Conservation (phyloP, 2,329 filamentous ascomycete species). For the Fusarium paranaense region DNA sequence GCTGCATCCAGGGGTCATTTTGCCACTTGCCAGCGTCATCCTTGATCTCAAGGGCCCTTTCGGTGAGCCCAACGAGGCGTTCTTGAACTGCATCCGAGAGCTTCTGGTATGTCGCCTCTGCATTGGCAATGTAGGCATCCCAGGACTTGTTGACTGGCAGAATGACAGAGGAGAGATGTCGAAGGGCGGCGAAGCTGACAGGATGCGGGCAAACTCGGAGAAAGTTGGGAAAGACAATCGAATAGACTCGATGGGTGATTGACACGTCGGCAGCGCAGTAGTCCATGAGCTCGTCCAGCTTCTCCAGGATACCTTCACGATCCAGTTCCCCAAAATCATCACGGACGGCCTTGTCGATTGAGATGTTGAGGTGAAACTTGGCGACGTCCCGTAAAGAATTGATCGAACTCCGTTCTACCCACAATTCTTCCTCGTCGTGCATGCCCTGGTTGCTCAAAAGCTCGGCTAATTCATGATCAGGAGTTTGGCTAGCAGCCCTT, state of each 20-base stretch:
- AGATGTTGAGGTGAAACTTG: constrained; percentile 92
- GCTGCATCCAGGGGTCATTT: constrained; percentile 89
- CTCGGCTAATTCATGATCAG: constrained; percentile 76
- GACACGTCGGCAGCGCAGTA: constrained; percentile 96
- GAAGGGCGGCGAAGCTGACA: constrained; percentile 93
- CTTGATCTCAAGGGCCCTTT: constrained; percentile 82
- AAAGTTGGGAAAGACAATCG: constrained; percentile 92
- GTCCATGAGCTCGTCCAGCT: constrained; percentile 85
- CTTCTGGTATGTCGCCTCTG: constrained; percentile 85
- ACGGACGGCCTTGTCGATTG: constrained; percentile 88
- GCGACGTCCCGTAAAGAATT: constrained; percentile 97
- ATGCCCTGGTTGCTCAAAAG: constrained; percentile 76
- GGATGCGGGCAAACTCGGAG: constrained; percentile 92
- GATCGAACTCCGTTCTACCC: constrained; percentile 93
- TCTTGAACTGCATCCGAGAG: constrained; percentile 83
- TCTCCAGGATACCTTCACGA: constrained; percentile 74
- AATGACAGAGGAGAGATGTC: constrained; percentile 94
- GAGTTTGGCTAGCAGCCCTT: constrained; percentile 77
- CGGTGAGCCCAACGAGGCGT: constrained; percentile 77
- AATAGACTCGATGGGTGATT: constrained; percentile 93
- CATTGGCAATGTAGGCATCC: constrained; percentile 84
- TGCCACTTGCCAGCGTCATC: constrained; percentile 75
- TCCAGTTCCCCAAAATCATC: constrained; percentile 89
- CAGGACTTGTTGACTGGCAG: constrained; percentile 90
- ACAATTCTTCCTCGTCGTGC: constrained; percentile 93